Conservation (phyloP, 345 rosid species). For the Brassica carinata region DNA sequence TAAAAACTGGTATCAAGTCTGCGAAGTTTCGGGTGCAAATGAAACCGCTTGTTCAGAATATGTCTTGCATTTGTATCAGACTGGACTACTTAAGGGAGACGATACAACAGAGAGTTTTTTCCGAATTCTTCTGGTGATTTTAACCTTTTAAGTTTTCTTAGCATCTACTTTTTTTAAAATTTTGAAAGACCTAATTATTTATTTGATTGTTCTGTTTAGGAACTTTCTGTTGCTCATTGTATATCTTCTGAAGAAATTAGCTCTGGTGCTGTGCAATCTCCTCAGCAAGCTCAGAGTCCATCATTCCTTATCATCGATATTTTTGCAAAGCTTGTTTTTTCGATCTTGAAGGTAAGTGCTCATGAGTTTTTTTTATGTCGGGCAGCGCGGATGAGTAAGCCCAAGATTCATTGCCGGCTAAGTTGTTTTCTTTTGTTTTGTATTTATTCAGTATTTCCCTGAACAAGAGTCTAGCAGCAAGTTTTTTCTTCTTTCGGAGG, state of each 20-base stretch:
- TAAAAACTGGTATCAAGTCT: conserved; percentile 77
- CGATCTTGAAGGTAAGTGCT: conserved; percentile 65
- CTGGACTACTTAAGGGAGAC: conserved; percentile 85
- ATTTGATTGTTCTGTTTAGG: conserved; percentile 46
- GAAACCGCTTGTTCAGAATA: conserved; percentile 63
- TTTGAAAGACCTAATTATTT: neutral
- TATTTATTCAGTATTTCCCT: conserved; percentile 46
- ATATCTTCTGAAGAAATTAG: conserved; percentile 67
- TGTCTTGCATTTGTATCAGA: conserved; percentile 74
- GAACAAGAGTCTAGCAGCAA: conserved; percentile 79
- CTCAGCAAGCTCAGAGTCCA: conserved; percentile 71
- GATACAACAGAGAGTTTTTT: conserved; percentile 83
- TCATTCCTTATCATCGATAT: conserved; percentile 87
- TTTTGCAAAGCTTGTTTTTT: conserved; percentile 78
- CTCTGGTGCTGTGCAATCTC: conserved; percentile 59
- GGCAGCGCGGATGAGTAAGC: neutral
- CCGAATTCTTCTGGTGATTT: conserved; percentile 64
- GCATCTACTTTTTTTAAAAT: neutral
- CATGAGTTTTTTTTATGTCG: conserved; percentile 26
- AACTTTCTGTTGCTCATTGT: conserved; percentile 85
- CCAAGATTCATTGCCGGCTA: conserved; percentile 39
- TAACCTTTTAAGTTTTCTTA: neutral
- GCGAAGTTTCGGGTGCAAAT: conserved; percentile 75
- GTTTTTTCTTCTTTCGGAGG: conserved; percentile 71
- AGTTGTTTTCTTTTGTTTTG: conserved; percentile 10